These are phyloP conservation scores for Cladosporium phlei DNA, from an alignment of 2,329 filamentous ascomycete genomes.

Conservation along the genomic window DNA sequence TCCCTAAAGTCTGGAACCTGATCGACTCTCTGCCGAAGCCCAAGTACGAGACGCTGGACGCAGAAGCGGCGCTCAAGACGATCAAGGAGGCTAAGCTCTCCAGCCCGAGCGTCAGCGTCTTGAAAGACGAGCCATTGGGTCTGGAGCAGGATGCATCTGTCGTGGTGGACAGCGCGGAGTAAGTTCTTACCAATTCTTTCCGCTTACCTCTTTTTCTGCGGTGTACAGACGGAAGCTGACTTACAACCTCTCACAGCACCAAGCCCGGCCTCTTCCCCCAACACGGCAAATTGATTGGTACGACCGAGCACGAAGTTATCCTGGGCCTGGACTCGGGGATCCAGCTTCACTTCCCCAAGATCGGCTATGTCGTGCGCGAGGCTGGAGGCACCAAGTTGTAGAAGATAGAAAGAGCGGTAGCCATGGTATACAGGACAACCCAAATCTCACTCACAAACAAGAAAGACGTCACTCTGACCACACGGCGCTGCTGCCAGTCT, in stretches of 20 bases:
- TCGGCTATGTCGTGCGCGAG: constrained; percentile 32
- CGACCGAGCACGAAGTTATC: constrained; percentile 24
- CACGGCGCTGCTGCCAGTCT: too few relatives aligned
- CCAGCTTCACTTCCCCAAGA: constrained; percentile 36
- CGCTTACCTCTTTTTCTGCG: too few relatives aligned
- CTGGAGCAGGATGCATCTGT: constrained; percentile 16
- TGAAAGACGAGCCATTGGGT: neutral
- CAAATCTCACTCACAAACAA: too few relatives aligned
- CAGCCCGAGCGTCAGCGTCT: neutral
- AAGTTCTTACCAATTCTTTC: constrained; percentile 10
- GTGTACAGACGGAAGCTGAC: constrained; percentile 14
- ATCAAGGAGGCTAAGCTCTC: constrained; percentile 17
- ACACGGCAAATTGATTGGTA: constrained; percentile 26
- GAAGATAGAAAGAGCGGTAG: too few relatives aligned
- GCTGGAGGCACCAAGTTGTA: neutral
- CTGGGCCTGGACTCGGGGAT: constrained; percentile 27
- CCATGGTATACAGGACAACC: too few relatives aligned
- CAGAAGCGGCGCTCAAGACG: constrained; percentile 13
- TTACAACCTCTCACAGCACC: constrained; percentile 12
- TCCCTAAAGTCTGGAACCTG: constrained; percentile 17
- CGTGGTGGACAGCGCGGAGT: constrained; percentile 15
- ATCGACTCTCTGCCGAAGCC: constrained; percentile 10
- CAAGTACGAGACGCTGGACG: constrained; percentile 16
- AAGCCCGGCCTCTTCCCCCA: constrained; percentile 26
- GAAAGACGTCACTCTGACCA: too few relatives aligned